phyloP scores from a whole-genome alignment of 2,329 filamentous ascomycete species.

The Fusarium caatingaense region DNA sequence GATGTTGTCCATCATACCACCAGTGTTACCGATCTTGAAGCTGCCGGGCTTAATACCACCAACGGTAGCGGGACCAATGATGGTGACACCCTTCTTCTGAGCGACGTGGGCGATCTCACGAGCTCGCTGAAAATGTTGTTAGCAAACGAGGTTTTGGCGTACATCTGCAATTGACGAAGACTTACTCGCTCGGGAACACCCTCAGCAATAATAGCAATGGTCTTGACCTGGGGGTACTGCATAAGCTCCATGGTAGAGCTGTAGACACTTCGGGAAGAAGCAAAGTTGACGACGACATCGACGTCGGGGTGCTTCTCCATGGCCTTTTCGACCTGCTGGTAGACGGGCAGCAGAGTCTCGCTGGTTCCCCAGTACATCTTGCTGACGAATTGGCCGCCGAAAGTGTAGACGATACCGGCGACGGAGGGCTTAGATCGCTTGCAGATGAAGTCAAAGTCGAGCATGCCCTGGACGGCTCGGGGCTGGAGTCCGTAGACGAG shows the following conservation, averaged over 20 bases:
- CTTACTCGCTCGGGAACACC: conserved; percentile 97
- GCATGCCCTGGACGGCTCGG: conserved; percentile 89
- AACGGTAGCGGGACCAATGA: conserved; percentile 97
- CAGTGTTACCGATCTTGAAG: conserved; percentile 99
- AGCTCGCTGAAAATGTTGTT: conserved; percentile 72
- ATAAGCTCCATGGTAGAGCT: conserved; percentile 98
- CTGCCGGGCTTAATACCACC: conserved; percentile 99
- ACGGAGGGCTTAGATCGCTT: conserved; percentile 97
- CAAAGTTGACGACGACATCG: conserved; percentile 99
- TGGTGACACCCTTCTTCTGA: conserved; percentile 98
- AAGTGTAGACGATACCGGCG: conserved; percentile 99
- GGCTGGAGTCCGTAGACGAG: conserved; percentile 99
- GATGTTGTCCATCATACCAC: conserved; percentile 99
- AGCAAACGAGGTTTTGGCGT: conserved; percentile 14
- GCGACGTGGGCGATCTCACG: conserved; percentile 98
- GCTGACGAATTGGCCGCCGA: conserved; percentile 99
- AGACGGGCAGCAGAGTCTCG: conserved; percentile 97
- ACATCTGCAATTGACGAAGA: conserved; percentile 41
- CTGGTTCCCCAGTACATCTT: conserved; percentile 99
- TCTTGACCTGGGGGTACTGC: conserved; percentile 96
- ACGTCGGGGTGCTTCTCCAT: conserved; percentile 97
- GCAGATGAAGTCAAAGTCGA: conserved; percentile 99
- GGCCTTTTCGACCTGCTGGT: conserved; percentile 93
- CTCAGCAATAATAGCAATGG: conserved; percentile 99
- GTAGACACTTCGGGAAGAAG: conserved; percentile 98